These are phyloP conservation scores for Cercospora beticola DNA, from an alignment of 2,329 filamentous ascomycete genomes.

Conservation along the genomic window DNA sequence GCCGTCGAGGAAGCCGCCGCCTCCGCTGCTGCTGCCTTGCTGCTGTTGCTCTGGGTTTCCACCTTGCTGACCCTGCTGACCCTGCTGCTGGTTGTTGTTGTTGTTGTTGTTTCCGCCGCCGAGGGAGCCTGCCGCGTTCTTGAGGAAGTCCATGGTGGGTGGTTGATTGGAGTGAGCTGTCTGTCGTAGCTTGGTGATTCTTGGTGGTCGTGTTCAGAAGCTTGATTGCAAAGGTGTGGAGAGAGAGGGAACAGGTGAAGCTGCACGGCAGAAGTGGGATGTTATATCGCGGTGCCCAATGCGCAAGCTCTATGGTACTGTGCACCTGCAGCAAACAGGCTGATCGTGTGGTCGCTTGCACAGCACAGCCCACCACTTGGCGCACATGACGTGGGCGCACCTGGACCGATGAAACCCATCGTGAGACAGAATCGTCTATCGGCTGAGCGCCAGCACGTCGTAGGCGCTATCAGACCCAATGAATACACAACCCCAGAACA, in stretches of 20 bases:
- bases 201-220: background rate
- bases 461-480: constrained; percentile 11
- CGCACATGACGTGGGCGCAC: constrained; percentile 12
- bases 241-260: background rate
- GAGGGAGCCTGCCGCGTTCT: constrained; percentile 44
- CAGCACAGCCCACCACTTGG: constrained; percentile 25
- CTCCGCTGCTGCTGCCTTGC: constrained; percentile 30
- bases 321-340: constrained; percentile 18
- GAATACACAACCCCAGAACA: background rate
- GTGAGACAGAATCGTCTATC: constrained; percentile 12
- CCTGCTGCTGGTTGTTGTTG: constrained; percentile 24
- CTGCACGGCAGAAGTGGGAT: background rate
- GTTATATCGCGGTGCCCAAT: constrained; percentile 16
- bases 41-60: constrained; percentile 32
- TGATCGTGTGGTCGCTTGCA: constrained; percentile 11
- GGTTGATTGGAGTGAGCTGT: constrained; percentile 16
- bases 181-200: background rate
- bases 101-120: constrained; percentile 30
- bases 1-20: constrained; percentile 55
- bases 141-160: constrained; percentile 49
- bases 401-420: constrained; percentile 1
- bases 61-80: constrained; percentile 18
- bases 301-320: constrained; percentile 10
- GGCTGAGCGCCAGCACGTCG: constrained; percentile 2
- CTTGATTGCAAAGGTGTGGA: background rate